Evolutionary conservation across 2,329 filamentous ascomycete species (phyloP).

Genomic region (Phaeosphaeriaceae sp.): DNA sequence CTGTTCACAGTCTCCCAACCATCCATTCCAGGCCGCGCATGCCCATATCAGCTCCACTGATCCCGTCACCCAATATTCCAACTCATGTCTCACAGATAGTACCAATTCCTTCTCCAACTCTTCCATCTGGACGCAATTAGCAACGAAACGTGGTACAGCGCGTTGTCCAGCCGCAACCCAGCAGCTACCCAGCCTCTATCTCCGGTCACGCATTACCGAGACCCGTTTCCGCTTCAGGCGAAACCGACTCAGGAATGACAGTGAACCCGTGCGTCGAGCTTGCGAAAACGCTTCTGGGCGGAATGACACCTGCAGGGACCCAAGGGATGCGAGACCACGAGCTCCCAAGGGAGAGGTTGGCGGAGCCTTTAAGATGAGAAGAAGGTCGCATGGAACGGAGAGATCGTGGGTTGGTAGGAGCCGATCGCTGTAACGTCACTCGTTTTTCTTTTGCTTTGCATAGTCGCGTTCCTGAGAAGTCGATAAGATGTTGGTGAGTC

Average conservation of each 20-base stretch:
- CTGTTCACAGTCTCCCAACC: background rate
- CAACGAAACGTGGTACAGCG: slow-evolving; percentile 8
- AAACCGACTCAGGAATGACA: slow-evolving; percentile 19
- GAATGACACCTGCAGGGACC: slow-evolving; percentile 17
- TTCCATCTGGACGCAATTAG: slow-evolving; percentile 10
- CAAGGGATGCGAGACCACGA: slow-evolving; percentile 15
- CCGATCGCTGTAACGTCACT: slow-evolving; percentile 4
- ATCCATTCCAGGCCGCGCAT: background rate
- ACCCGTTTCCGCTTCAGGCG: slow-evolving; percentile 8
- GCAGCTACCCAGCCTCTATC: slow-evolving; percentile 1
- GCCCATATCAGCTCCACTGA: background rate
- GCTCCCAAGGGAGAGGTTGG: slow-evolving; percentile 16
- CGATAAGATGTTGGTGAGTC: slow-evolving; percentile 18
- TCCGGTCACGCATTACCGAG: slow-evolving; percentile 3
- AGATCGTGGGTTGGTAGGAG: slow-evolving; percentile 1
- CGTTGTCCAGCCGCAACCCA: slow-evolving; percentile 1
- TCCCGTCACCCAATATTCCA: background rate
- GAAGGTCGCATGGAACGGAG: slow-evolving; percentile 2
- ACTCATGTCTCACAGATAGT: background rate
- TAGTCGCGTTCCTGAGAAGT: slow-evolving; percentile 3
- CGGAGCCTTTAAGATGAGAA: slow-evolving; percentile 11
- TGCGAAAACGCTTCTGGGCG: slow-evolving; percentile 11
- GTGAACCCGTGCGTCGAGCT: slow-evolving; percentile 7
- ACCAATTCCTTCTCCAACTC: background rate
- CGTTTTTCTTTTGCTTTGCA: background rate